phyloP scores from a whole-genome alignment of 768 basidiomycete genomes.

The Hypholoma sublateritium region DNA sequence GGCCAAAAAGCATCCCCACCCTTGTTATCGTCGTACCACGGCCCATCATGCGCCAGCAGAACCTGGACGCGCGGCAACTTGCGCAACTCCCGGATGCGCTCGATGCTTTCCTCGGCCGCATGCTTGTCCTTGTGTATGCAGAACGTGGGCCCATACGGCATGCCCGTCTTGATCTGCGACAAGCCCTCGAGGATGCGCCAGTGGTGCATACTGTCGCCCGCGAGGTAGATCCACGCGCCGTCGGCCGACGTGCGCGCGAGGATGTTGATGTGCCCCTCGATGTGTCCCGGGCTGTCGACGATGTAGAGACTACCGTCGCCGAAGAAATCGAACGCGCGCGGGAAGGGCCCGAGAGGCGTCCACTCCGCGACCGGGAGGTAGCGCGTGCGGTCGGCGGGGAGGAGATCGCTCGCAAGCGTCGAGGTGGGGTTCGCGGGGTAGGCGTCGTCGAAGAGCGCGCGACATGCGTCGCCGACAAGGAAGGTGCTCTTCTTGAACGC shows the following conservation, averaged over 20 bases:
- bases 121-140: slow-evolving; percentile 47
- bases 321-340: slow-evolving; percentile 50
- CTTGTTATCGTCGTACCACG: slow-evolving; percentile 49
- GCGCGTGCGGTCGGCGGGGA: slow-evolving; percentile 36
- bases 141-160: slow-evolving; percentile 23
- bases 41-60: slow-evolving; percentile 51
- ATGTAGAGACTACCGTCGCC: slow-evolving; percentile 61
- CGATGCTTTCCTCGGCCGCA: slow-evolving; percentile 41
- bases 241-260: slow-evolving; percentile 55
- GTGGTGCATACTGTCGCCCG: slow-evolving; percentile 56
- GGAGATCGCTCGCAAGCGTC: slow-evolving; percentile 26
- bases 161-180: slow-evolving; percentile 33
- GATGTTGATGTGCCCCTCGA: slow-evolving; percentile 53
- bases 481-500: slow-evolving; percentile 49
- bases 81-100: slow-evolving; percentile 35
- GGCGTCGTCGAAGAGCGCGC: slow-evolving; percentile 32
- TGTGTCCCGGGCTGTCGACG: slow-evolving; percentile 56
- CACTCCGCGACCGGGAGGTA: slow-evolving; percentile 35
- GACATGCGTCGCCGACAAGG: slow-evolving; percentile 42
- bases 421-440: slow-evolving; percentile 42
- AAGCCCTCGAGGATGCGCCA: slow-evolving; percentile 47
- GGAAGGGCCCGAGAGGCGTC: slow-evolving; percentile 48
- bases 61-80: slow-evolving; percentile 40
- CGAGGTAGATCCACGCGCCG: slow-evolving; percentile 56
- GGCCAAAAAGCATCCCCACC: slow-evolving; percentile 44